Conservation (phyloP, 1,284 basidiomycete genomes). For the Melampsora americana region DNA sequence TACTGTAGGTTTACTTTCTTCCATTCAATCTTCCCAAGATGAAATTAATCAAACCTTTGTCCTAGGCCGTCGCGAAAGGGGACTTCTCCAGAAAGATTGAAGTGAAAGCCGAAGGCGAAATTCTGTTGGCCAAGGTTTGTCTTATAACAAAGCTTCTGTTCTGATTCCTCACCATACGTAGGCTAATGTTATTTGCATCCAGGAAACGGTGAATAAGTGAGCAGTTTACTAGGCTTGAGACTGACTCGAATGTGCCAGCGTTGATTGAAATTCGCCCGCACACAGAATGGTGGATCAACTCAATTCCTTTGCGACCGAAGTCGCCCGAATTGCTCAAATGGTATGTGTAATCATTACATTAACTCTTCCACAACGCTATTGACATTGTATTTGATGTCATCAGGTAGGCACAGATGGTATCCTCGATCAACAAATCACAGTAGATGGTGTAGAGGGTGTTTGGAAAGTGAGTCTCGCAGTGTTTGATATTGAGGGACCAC, state of each 20-base stretch:
- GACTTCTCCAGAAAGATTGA: constrained; percentile 55
- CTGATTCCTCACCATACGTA: not conserved
- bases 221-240: not conserved
- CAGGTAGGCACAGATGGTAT: constrained; percentile 54
- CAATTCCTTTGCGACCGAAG: constrained; percentile 54
- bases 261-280: constrained; percentile 53
- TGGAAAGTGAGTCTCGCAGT: constrained; percentile 49
- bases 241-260: constrained; percentile 43
- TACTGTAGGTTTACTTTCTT: constrained; percentile 10
- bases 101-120: constrained; percentile 55
- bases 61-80: constrained; percentile 53
- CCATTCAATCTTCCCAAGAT: not conserved
- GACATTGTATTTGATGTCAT: not conserved
- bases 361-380: not conserved
- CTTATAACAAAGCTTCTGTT: no score
- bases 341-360: not conserved
- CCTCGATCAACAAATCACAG: constrained; percentile 54
- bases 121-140: constrained; percentile 44
- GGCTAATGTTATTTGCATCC: not conserved
- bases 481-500: no score
- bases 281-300: constrained; percentile 55
- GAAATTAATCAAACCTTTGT: not conserved
- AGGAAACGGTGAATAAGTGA: constrained; percentile 42
- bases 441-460: constrained; percentile 54
- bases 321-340: constrained; percentile 50